phyloP scores from a whole-genome alignment of 805 yeast species.

The Yarrowia osloensis region DNA sequence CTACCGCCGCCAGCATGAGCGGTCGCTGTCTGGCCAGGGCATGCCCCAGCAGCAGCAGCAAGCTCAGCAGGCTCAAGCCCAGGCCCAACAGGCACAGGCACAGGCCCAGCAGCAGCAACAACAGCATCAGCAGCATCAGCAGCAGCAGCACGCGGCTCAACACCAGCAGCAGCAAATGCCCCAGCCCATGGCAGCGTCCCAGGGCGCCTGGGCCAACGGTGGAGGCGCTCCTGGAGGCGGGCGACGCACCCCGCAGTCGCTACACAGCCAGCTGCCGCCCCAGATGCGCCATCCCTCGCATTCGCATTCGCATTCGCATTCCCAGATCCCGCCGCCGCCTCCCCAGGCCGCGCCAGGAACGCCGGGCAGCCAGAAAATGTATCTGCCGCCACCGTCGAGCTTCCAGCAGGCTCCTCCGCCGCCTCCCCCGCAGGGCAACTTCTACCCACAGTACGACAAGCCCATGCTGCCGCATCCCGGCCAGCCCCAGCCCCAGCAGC shows the following conservation, averaged over 20 bases:
- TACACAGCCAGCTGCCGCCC: constrained; percentile 20
- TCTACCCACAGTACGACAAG: constrained; percentile 26
- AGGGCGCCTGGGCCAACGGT: neutral
- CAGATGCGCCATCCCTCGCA: constrained; percentile 25
- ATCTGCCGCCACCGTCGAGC: constrained; percentile 9
- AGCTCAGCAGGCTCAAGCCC: neutral
- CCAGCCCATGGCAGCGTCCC: neutral
- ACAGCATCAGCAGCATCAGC: neutral
- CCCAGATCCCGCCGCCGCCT: constrained; percentile 12
- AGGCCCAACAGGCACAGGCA: neutral
- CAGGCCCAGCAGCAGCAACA: neutral
- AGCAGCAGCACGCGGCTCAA: neutral
- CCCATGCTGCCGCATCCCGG: constrained; percentile 11
- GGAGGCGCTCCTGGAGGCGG: neutral
- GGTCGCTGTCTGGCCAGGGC: neutral
- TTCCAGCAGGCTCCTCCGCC: constrained; percentile 25
- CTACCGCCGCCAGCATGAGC: constrained; percentile 12
- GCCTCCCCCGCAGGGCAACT: constrained; percentile 12
- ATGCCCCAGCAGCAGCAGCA: neutral
- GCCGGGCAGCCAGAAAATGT: constrained; percentile 6
- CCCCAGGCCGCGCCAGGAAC: constrained; percentile 10
- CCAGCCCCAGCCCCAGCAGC: constrained; percentile 1
- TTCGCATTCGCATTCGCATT: constrained; percentile 17
- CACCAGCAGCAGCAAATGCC: neutral
- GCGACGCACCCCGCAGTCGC: neutral